Conservation (phyloP, 1,139 yeast species). For the Candida sanyaensis region DNA sequence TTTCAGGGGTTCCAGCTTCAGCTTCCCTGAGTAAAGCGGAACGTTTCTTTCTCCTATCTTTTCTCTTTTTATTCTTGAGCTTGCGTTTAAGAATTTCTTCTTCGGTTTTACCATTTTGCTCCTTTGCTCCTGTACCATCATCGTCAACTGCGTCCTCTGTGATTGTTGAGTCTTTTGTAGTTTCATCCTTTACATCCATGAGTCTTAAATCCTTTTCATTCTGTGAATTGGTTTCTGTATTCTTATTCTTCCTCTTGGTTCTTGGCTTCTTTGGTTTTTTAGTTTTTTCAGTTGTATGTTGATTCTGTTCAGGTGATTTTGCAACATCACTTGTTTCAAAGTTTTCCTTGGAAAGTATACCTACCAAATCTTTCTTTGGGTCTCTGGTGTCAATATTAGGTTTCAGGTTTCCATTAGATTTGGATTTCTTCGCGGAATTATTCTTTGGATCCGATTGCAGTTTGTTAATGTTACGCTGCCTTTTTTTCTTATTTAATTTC, state of each 20-base stretch:
- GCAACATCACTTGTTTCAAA: neutral
- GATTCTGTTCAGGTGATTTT: neutral
- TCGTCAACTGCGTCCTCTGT: too few relatives aligned
- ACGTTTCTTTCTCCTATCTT: slow-evolving; percentile 7
- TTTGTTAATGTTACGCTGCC: neutral
- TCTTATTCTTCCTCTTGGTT: neutral
- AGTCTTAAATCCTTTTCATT: neutral
- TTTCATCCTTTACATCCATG: neutral
- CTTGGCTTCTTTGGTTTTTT: neutral
- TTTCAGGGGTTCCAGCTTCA: neutral
- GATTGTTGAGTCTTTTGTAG: too few relatives aligned
- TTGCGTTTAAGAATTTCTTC: slow-evolving; percentile 4
- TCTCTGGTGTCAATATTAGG: neutral
- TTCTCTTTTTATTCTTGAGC: slow-evolving; percentile 5
- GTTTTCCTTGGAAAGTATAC: too few relatives aligned
- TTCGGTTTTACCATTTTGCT: neutral
- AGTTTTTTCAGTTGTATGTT: slow-evolving; percentile 1
- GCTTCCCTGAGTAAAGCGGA: neutral
- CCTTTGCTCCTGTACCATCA: neutral
- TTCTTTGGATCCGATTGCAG: neutral
- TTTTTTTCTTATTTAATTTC: slow-evolving; percentile 3
- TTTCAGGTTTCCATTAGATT: neutral
- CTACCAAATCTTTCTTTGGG: neutral
- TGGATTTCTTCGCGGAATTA: neutral
- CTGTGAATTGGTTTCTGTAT: neutral